Percentiles rank a stretch among this genome's conserved stretches.
phyloP scores from a whole-genome alignment of 495 filamentous ascomycete species.

The Penicillium roqueforti region DNA sequence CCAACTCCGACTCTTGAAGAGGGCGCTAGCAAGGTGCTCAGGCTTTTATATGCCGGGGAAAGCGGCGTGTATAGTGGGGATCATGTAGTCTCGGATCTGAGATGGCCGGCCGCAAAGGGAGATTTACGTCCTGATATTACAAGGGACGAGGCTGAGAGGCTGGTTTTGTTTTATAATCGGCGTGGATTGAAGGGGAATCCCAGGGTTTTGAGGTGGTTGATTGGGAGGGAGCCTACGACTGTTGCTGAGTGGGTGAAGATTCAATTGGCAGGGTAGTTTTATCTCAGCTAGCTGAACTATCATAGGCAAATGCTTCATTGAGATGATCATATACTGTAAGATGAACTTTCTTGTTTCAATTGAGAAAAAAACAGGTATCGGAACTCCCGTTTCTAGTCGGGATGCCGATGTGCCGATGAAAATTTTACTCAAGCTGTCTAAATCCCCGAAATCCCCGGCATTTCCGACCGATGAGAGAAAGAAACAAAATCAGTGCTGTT shows the following conservation, averaged over 20 bases:
- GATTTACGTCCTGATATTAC: slow-evolving; percentile 7
- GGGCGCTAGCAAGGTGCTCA: neutral
- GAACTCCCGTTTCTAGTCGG: neutral
- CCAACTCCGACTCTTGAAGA: neutral
- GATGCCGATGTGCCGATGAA: too few species aligned
- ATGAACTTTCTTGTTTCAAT: neutral
- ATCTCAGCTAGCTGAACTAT: too few species aligned
- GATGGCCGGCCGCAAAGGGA: neutral
- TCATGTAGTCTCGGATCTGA: neutral
- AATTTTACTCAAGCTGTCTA: too few species aligned
- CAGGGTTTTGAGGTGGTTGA: slow-evolving; percentile 32
- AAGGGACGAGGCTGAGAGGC: slow-evolving; percentile 23
- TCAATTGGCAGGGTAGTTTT: neutral
- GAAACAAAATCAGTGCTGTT: too few species aligned
- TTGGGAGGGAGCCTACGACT: slow-evolving; percentile 26
- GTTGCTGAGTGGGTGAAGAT: neutral
- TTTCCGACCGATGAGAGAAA: too few species aligned
- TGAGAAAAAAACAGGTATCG: neutral
- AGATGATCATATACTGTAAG: neutral
- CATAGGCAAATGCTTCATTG: neutral
- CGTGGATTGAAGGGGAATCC: slow-evolving; percentile 31
- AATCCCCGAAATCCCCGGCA: neutral
- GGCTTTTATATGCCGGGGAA: slow-evolving; percentile 3
- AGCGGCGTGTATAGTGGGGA: neutral
- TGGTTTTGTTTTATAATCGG: slow-evolving; percentile 31